phyloP scores from a whole-genome alignment of 139 green algal genomes.

The Eudorina sp. region DNA sequence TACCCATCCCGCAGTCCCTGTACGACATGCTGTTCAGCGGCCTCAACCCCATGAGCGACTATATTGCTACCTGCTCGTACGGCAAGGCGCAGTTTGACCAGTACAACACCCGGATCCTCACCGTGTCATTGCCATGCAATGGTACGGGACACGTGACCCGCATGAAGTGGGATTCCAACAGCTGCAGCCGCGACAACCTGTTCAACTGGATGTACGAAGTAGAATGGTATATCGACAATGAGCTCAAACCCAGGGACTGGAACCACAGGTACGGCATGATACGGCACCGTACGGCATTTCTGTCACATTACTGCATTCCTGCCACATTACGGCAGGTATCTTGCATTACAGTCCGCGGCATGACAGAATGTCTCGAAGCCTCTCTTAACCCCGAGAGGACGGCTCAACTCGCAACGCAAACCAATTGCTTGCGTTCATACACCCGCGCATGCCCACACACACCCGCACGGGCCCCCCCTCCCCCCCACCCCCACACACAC shows the following conservation, averaged over 20 bases:
- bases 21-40: constrained; percentile 18
- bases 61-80: constrained; percentile 49
- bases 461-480: too few species aligned
- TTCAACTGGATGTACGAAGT: constrained; percentile 52
- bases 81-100: constrained; percentile 43
- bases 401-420: too few species aligned
- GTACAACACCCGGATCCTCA: constrained; percentile 27
- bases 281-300: too few species aligned
- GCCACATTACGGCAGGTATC: too few species aligned
- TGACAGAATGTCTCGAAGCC: too few species aligned
- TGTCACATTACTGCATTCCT: too few species aligned
- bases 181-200: constrained; percentile 39
- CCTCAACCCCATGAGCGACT: constrained; percentile 31
- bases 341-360: too few species aligned
- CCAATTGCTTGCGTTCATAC: too few species aligned
- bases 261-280: constrained; percentile 38
- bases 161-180: constrained; percentile 21
- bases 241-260: constrained; percentile 19
- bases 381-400: too few species aligned
- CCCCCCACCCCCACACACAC: too few species aligned
- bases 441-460: too few species aligned
- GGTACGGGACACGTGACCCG: background rate
- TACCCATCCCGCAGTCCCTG: background rate
- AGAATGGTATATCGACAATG: constrained; percentile 47
- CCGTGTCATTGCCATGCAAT: constrained; percentile 34